phyloP scores from a whole-genome alignment of 805 yeast genomes.

The Cyberlindnera suaveolens region DNA sequence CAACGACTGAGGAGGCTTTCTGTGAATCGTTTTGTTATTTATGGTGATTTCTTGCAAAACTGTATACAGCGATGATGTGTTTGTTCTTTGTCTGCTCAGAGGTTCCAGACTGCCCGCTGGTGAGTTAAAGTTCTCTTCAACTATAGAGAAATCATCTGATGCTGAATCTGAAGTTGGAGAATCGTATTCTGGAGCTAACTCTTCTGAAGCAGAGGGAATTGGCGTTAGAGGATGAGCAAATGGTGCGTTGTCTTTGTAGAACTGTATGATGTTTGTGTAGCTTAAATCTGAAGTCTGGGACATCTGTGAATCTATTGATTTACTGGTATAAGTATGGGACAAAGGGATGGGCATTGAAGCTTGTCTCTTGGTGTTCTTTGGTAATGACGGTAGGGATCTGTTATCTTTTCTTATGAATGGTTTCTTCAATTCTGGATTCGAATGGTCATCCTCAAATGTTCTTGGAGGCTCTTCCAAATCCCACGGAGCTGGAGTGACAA shows the following conservation, averaged over 20 bases:
- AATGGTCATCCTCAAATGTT: not conserved
- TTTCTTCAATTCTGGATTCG: not conserved
- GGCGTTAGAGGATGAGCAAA: conserved; percentile 1
- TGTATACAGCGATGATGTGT: not conserved
- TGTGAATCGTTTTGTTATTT: not conserved
- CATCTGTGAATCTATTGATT: not conserved
- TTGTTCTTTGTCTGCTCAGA: no score
- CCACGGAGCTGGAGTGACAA: conserved; percentile 5
- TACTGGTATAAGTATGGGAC: not conserved
- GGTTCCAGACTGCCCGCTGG: no score
- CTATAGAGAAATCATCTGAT: conserved; percentile 2
- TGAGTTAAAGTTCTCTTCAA: conserved; percentile 1
- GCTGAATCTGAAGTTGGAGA: not conserved
- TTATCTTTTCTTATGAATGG: not conserved
- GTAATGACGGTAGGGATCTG: conserved; percentile 1
- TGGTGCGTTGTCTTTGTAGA: conserved; percentile 12
- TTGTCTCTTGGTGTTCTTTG: conserved; percentile 3
- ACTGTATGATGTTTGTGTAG: conserved; percentile 10
- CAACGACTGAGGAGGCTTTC: not conserved
- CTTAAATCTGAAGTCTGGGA: not conserved
- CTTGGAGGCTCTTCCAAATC: conserved; percentile 1
- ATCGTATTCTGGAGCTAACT: not conserved
- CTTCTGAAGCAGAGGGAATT: not conserved
- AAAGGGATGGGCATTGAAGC: conserved; percentile 9
- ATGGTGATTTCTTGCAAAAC: not conserved